Evolutionary conservation across 768 basidiomycete species (phyloP), one percentile per base, ranked within the genome.

Genomic region (Thelephora ganbajun): DNA sequence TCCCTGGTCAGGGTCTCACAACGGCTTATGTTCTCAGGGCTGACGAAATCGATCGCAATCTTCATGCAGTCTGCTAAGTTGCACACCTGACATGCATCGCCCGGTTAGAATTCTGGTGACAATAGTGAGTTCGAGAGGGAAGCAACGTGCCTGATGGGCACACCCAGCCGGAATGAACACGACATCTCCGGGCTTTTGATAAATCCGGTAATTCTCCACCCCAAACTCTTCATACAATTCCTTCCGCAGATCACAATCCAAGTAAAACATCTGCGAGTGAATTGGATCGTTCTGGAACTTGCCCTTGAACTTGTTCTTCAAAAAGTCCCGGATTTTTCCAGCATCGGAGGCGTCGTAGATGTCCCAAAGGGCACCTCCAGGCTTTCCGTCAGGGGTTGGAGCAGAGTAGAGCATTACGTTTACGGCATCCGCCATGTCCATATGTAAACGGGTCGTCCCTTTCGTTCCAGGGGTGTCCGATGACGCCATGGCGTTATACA

Each of bases 31-130:
- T 94, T 96, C 68, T 96, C 88, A 37, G 91, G 83, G 69, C 84
- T 88, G 53, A 96, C 90, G 62, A 91, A 97, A 64, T 97, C 93
- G 56, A 84, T 74, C 23, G 93, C 92, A 45, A 96, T 88, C 66
- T 97, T 97, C 68, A 97, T 80, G 57, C 88, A 93, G 62, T 96
- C 91, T n/a, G 89, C 74, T 45, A 92, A 66, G 60, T 97, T 96
- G 55, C 85, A 84, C 7, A 96, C 92, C 80, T 94, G 56, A 16
- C 54, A 55, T 34, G 37, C 14, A 19, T 26, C 14, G 11, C 45
- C 43, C 20, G 48, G 2, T 48, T 23, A 44, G 22, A 52, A 33
- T 43, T 30, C 33, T 23, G n/a, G 30, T 16, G 39, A 35, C 35
- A 36, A 13, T 23, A 35, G 14, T 2, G 26, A 44, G 9, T 30